Percentiles rank a stretch among this genome's conserved stretches.
Evolutionary conservation across 768 basidiomycete genomes (phyloP).

Genomic region (Xerocomus spinulosus): DNA sequence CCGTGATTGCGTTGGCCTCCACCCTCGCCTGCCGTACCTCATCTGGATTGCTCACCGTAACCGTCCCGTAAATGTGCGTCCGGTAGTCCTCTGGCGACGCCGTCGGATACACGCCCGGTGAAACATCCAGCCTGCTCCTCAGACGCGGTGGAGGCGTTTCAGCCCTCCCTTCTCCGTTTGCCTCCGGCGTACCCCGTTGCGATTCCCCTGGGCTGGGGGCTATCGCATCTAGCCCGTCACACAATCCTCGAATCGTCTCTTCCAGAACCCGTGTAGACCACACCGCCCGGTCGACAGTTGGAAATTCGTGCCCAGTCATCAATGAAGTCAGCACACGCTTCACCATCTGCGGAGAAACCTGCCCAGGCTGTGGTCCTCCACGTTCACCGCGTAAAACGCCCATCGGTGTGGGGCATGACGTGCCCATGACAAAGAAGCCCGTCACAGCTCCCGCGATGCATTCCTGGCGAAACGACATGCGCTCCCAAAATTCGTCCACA

Average conservation of each 20-base stretch:
- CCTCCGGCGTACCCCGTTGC: constrained; percentile 42
- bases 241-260: constrained; percentile 62
- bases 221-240: constrained; percentile 52
- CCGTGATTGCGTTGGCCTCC: constrained; percentile 39
- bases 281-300: constrained; percentile 55
- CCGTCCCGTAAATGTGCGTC: constrained; percentile 56
- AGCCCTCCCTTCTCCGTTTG: constrained; percentile 30
- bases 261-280: constrained; percentile 72
- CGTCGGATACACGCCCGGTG: constrained; percentile 64
- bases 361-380: constrained; percentile 50
- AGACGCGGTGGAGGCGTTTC: constrained; percentile 47
- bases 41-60: constrained; percentile 46
- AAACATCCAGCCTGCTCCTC: constrained; percentile 36
- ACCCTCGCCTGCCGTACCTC: constrained; percentile 23
- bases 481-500: constrained; percentile 91
- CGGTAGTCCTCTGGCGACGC: constrained; percentile 57
- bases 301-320: constrained; percentile 75
- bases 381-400: constrained; percentile 24
- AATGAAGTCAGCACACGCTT: constrained; percentile 68
- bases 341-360: constrained; percentile 62
- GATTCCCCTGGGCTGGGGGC: constrained; percentile 19
- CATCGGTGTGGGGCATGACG: constrained; percentile 30
- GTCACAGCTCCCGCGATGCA: constrained; percentile 87
- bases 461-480: constrained; percentile 95
- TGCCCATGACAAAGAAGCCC: constrained; percentile 80